These are phyloP conservation scores for Fusarium miscanthi DNA, from an alignment of 2,329 filamentous ascomycete genomes.

Conservation along the genomic window DNA sequence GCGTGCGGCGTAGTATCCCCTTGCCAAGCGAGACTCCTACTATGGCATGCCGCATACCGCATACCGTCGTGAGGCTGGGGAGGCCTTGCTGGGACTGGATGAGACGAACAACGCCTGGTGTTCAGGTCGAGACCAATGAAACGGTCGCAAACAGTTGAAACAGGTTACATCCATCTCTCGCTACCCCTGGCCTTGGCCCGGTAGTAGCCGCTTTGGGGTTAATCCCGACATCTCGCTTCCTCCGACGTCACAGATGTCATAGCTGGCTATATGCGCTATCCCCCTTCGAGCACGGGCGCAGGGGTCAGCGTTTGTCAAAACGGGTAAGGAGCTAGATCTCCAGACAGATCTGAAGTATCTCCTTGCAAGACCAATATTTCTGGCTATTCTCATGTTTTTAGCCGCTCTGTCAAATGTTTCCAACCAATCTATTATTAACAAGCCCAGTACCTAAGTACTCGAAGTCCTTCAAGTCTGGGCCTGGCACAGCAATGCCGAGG, in stretches of 20 bases:
- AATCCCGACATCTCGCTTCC: neutral
- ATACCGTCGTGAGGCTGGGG: neutral
- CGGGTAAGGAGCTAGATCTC: neutral
- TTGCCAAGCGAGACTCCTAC: neutral
- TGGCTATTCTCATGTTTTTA: neutral
- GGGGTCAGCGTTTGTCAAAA: neutral
- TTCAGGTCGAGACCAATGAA: neutral
- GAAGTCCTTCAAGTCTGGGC: neutral
- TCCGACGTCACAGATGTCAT: neutral
- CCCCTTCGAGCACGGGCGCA: accelerated
- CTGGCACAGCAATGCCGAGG: neutral
- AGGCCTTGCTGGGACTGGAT: neutral
- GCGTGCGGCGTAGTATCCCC: neutral
- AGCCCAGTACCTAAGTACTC: accelerated
- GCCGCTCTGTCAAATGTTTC: neutral
- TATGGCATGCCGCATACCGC: neutral
- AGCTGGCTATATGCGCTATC: neutral
- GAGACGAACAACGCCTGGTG: slow-evolving; percentile 2
- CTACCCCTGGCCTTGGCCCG: neutral
- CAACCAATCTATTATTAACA: neutral
- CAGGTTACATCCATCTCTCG: neutral
- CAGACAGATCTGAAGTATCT: neutral
- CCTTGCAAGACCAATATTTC: neutral
- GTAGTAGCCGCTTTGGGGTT: neutral
- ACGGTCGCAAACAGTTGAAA: neutral